Percentiles rank a stretch among this genome's conserved stretches.
Conservation (phyloP, 2,329 filamentous ascomycete genomes). For the Thielaviopsis populi region DNA sequence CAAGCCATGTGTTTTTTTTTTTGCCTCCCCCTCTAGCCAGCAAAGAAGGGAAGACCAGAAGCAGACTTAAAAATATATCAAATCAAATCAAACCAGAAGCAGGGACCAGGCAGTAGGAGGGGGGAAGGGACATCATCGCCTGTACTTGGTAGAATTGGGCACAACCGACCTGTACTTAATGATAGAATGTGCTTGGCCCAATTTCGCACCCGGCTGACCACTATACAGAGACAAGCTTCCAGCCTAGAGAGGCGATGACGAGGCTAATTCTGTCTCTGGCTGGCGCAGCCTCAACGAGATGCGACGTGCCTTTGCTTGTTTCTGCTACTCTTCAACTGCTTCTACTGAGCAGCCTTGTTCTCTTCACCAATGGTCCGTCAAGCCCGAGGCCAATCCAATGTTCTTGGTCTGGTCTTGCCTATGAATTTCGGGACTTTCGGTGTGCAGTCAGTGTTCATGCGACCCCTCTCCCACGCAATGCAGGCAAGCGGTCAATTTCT, state of each 20-base stretch:
- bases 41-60: too few species aligned
- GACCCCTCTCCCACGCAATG: background rate
- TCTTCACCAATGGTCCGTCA: too few species aligned
- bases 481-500: background rate
- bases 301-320: background rate
- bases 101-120: too few species aligned
- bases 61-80: too few species aligned
- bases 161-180: background rate
- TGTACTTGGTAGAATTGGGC: background rate
- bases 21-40: too few species aligned
- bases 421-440: background rate
- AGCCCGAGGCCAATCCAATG: too few species aligned
- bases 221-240: background rate
- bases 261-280: conserved; percentile 5
- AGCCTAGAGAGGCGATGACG: conserved; percentile 6
- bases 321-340: background rate
- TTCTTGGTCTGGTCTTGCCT: too few species aligned
- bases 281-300: conserved; percentile 3
- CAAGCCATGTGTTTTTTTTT: background rate
- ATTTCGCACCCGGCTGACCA: background rate
- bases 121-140: too few species aligned
- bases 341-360: too few species aligned
- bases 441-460: background rate
- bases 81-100: too few species aligned
- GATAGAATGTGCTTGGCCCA: too few species aligned